phyloP scores from a whole-genome alignment of 2,329 filamentous ascomycete species.

The Dryadomyces sulphureus region DNA sequence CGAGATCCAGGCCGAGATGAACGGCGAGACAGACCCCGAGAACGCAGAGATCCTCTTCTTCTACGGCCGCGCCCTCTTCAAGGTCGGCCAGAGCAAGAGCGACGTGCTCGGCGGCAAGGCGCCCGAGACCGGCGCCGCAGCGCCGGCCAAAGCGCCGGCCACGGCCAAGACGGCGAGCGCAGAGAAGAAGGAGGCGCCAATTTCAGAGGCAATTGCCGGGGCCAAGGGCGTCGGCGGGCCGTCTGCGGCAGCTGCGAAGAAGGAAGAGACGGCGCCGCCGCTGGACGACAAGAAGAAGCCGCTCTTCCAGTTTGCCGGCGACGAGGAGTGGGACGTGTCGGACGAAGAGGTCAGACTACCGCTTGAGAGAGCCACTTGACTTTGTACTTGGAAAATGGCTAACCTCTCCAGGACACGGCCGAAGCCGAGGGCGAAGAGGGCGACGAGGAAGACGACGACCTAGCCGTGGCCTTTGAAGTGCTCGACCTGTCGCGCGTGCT shows the following conservation, averaged over 20 bases:
- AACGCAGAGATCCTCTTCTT: slow-evolving; percentile 91
- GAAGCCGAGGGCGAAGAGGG: slow-evolving; percentile 19
- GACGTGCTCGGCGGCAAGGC: slow-evolving; percentile 83
- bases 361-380: too few species aligned
- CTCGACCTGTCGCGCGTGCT: slow-evolving; percentile 64
- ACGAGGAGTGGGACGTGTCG: slow-evolving; percentile 81
- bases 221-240: slow-evolving; percentile 22
- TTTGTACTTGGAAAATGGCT: not conserved
- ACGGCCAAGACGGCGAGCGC: slow-evolving; percentile 19
- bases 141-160: not conserved
- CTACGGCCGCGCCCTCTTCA: slow-evolving; percentile 88
- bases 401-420: not conserved
- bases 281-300: slow-evolving; percentile 55
- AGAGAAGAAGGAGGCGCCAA: slow-evolving; percentile 23
- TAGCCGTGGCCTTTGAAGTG: slow-evolving; percentile 69
- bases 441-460: slow-evolving; percentile 55
- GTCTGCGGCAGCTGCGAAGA: slow-evolving; percentile 17
- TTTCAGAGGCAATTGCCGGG: slow-evolving; percentile 11
- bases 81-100: slow-evolving; percentile 84
- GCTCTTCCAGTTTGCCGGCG: slow-evolving; percentile 82
- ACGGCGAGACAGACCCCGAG: slow-evolving; percentile 78
- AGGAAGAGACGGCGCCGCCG: slow-evolving; percentile 14
- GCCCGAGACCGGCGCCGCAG: slow-evolving; percentile 33
- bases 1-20: slow-evolving; percentile 77
- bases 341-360: slow-evolving; percentile 55